Percentiles rank a stretch among this genome's conserved stretches.
phyloP scores from a whole-genome alignment of 1,284 basidiomycete species.

The Pseudozyma flocculosa region DNA sequence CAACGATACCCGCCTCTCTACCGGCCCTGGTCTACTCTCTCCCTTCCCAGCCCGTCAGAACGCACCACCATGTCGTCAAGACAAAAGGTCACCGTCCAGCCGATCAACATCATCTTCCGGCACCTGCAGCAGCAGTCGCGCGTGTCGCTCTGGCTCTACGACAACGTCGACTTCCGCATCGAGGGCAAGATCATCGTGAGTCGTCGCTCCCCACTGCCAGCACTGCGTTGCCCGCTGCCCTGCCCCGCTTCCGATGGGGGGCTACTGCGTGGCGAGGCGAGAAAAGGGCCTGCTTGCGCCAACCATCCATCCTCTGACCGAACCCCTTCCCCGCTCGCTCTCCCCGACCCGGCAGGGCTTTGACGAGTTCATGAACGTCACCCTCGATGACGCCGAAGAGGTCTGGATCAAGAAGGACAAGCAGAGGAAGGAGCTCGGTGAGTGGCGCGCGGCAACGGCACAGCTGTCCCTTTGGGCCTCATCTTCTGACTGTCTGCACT shows the following conservation, averaged over 20 bases:
- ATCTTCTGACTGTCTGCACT: not conserved
- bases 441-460: not conserved
- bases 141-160: slow-evolving; percentile 93
- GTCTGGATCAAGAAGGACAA: slow-evolving; percentile 65
- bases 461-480: too few species aligned
- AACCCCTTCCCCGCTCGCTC: too few species aligned
- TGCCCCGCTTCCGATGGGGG: too few species aligned
- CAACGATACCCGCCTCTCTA: too few species aligned
- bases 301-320: too few species aligned
- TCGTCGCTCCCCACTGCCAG: slow-evolving; percentile 1
- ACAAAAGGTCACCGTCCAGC: slow-evolving; percentile 50
- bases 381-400: slow-evolving; percentile 92
- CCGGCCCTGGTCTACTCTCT: too few species aligned
- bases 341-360: too few species aligned
- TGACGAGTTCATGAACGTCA: slow-evolving; percentile 99
- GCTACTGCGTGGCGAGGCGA: too few species aligned
- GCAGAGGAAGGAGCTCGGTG: slow-evolving; percentile 45
- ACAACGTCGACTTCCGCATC: slow-evolving; percentile 93
- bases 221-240: not conserved
- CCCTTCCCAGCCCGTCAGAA: too few species aligned
- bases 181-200: slow-evolving; percentile 82
- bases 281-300: too few species aligned
- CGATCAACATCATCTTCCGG: slow-evolving; percentile 92
- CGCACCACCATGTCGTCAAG: slow-evolving; percentile 20
- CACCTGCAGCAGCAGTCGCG: slow-evolving; percentile 89